Base-by-base conservation (phyloP, 2,329 filamentous ascomycete species). In the Penicillium expansum region DNA sequence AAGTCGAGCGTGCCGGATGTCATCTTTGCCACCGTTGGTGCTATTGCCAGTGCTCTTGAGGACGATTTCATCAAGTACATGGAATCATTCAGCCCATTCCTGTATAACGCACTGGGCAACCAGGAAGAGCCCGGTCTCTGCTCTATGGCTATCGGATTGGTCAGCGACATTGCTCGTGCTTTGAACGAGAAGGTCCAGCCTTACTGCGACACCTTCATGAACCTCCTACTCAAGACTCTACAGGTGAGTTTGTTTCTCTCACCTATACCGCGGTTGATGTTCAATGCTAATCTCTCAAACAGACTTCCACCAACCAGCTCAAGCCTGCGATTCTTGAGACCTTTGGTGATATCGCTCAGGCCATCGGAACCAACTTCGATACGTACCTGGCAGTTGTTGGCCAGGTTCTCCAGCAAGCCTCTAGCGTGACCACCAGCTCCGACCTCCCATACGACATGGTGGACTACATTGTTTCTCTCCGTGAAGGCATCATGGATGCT, bases 401-500 rank as follows among this genome's bases (percentile, higher is more conserved):
- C 24, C 89, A 93, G 73, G 93, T 99, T 16, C 82, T 99, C 62
- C 91, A 97, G 76, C 93, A 97, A 75, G 94, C 94, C 55, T 89
- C 92, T 18, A 86, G 83, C 43, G 91, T 99, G 55, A 90, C 87
- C 32, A 85, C 90, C 41, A 86, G 86, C 55, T 83, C 86, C 29
- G 92, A 97, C 64, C 87, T 89, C 57, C 90, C 89, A 49, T 94
- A 92, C 67, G 94, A 99, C 77, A 96, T 97, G 89, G 88, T 92
- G 56, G 93, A 97, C 76, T 99, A 99, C 73, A 88, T 99, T 66
- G 86, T 96, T 62, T 96, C 92, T 20, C 83, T 99, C 48, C 88
- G 94, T 52, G 95, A 99, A 73, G 94, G 93, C 66, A 97, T 99
- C 65, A 96, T 97, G 88, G 94, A 99, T 81, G 94, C 94, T 33